A percentile compares a stretch with the other conserved stretches of the same genome.
phyloP scores from a whole-genome alignment of 495 filamentous ascomycete genomes.

The Hypoxylon fragiforme region DNA sequence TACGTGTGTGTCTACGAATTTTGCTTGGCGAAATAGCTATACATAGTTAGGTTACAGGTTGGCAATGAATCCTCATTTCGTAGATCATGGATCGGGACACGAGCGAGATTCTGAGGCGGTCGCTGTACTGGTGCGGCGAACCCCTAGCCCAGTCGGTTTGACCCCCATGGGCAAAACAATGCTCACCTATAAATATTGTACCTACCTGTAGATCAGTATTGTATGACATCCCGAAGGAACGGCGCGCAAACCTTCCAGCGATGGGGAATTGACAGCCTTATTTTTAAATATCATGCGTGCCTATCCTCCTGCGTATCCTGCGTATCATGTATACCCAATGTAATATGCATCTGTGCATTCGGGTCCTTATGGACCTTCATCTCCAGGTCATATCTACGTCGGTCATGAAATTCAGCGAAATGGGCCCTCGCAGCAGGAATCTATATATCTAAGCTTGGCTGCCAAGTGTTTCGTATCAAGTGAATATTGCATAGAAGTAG shows the following conservation, averaged over 20 bases:
- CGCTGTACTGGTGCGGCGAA: conserved; percentile 18
- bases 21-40: conserved; percentile 29
- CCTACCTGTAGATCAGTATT: too few species aligned
- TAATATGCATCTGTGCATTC: too few species aligned
- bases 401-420: too few species aligned
- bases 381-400: neutral
- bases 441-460: conserved; percentile 21
- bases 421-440: conserved; percentile 12
- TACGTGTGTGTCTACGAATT: conserved; percentile 27
- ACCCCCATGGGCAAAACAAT: neutral
- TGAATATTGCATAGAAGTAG: conserved; percentile 21
- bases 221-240: conserved; percentile 24
- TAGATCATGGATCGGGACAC: conserved; percentile 18
- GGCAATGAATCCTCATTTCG: conserved; percentile 12
- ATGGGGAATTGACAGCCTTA: conserved; percentile 9
- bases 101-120: conserved; percentile 6
- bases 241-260: neutral
- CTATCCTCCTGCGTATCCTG: too few species aligned
- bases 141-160: conserved; percentile 8
- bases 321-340: too few species aligned
- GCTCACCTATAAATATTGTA: neutral
- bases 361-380: conserved; percentile 3
- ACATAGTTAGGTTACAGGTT: conserved; percentile 10
- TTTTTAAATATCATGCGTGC: neutral
- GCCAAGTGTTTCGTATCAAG: conserved; percentile 32